A percentile compares a stretch with the other conserved stretches of the same genome.
phyloP scores from a whole-genome alignment of 1,139 yeast genomes.

The Nakaseomyces uthaithaninus region DNA sequence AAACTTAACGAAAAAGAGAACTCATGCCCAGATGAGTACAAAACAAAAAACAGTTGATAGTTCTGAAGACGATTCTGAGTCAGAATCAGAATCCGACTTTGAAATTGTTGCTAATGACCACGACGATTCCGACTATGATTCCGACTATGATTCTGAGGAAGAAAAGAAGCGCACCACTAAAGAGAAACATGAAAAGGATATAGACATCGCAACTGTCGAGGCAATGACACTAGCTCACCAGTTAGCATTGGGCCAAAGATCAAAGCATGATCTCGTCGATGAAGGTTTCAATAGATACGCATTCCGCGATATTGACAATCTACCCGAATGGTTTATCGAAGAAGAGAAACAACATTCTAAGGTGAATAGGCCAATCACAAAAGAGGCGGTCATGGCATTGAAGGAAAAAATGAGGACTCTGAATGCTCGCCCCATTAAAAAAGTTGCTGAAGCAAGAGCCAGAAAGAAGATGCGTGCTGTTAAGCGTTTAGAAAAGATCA shows the following conservation, averaged over 20 bases:
- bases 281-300: slow-evolving; percentile 91
- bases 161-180: slow-evolving; percentile 38
- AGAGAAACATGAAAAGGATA: slow-evolving; percentile 48
- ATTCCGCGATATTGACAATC: slow-evolving; percentile 80
- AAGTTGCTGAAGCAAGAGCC: slow-evolving; percentile 94
- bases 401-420: slow-evolving; percentile 82
- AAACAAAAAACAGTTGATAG: slow-evolving; percentile 20
- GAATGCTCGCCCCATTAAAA: slow-evolving; percentile 96
- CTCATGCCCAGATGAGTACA: slow-evolving; percentile 13
- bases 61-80: slow-evolving; percentile 21
- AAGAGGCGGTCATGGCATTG: slow-evolving; percentile 90
- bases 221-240: slow-evolving; percentile 98
- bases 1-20: slow-evolving; percentile 14
- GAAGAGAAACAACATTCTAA: slow-evolving; percentile 85
- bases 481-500: slow-evolving; percentile 77
- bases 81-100: slow-evolving; percentile 38
- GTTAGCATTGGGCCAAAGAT: slow-evolving; percentile 79
- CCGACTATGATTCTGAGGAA: slow-evolving; percentile 44
- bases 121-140: slow-evolving; percentile 32
- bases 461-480: slow-evolving; percentile 94
- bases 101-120: slow-evolving; percentile 47
- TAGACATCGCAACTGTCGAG: slow-evolving; percentile 85
- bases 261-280: slow-evolving; percentile 73
- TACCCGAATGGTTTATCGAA: slow-evolving; percentile 94
- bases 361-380: slow-evolving; percentile 83